Base-by-base conservation (phyloP, 2,329 filamentous ascomycete genomes). In the Ascochyta koolunga region DNA sequence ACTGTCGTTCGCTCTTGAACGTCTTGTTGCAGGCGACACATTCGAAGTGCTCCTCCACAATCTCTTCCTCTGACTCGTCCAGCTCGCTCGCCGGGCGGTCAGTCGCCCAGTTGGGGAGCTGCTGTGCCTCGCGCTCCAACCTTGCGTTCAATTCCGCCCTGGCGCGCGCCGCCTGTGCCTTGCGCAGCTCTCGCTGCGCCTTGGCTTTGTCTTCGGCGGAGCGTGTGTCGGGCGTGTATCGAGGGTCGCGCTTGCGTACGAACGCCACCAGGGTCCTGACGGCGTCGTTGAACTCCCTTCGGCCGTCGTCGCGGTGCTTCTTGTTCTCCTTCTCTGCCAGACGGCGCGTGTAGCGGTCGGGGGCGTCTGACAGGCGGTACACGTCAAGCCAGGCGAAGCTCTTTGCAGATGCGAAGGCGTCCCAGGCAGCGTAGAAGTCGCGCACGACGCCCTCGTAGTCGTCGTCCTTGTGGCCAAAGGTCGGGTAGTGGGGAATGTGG, bases 301-400 rank as follows among this genome's bases (percentile, higher is more conserved):
- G 85, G 2, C 87, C 91, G 47, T 93, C 89, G 18, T 97, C 93
- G 46, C 95, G 85, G 21, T 89, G 76, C 60, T 89, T 89, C 64
- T 87, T 90, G 74, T 99, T 99, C 72, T 97, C 93, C 75, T 96
- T 97, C 71, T 98, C 95, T 87, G 98, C 96, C 33, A 91, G 68
- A 27, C 95, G 85, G 45, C 93, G 86, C 15, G 91, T 82, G 32
- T 89, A 85, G 44, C 95, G 86, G 75, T 99, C 93, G 1, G 92
- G 91, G 1, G 92, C 93, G 65, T 97, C 92, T 0, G 89, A 88
- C 18, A 92, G 82, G 43, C 89, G 84, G 76, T 96, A 95, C 56
- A 86, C 83, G 71, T 99, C 93, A 71, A 88, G 90, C 93, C 95
- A 99, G 1, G 89, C 82, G 71, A 96, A 99, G 0, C 85, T 86